Evolutionary conservation across 352 stramenopile genomes (phyloP), one percentile per base, ranked within the genome.

Genomic region (Discostella stelligera): DNA sequence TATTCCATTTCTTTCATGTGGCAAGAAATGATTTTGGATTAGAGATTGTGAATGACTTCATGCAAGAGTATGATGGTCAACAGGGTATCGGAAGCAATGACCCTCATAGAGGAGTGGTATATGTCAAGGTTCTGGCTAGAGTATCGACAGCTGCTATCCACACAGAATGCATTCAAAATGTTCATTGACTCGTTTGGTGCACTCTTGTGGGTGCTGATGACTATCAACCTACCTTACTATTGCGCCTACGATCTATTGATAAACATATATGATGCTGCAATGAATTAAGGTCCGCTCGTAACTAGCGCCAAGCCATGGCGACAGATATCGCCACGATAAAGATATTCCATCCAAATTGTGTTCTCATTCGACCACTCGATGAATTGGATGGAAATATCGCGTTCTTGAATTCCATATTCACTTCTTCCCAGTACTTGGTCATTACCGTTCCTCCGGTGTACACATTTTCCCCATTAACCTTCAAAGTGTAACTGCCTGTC

Each of bases 361-460:
- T 41, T 32, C 27, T 60, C 52, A 60, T 41, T 14, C 21, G 20
- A 21, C 7, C 20, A 16, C 52, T 60, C 21, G 21, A 60, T 60
- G 52, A 60, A 27, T 23, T 18, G 7, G 27, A 18, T 60, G 52
- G 41, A 41, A 44, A 18, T 4, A 60, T 39, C n/a, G 41, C 52
- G 48, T 73, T 76, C 13, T 55, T 67, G 50, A 82, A 82, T 25
- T 82, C 67, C n/a, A 82, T 58, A 25, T 77, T 58, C 14, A 82
- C 61, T n/a, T 66, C 37, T 70, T 82, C 74, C 23, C 55, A 66
- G 30, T 82, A 82, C 52, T 63, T 25, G 8, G 39, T 44, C 44
- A 74, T 66, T 16, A 30, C 39, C 11, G 60, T 66, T 50, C 66
- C 66, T 32, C 74, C 74, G 13, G 55, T 61, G 41, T 77, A 56